Evolutionary conservation across 2,329 filamentous ascomycete genomes (phyloP), one percentile per base, ranked within the genome.

Genomic region (Alternaria longipes): DNA sequence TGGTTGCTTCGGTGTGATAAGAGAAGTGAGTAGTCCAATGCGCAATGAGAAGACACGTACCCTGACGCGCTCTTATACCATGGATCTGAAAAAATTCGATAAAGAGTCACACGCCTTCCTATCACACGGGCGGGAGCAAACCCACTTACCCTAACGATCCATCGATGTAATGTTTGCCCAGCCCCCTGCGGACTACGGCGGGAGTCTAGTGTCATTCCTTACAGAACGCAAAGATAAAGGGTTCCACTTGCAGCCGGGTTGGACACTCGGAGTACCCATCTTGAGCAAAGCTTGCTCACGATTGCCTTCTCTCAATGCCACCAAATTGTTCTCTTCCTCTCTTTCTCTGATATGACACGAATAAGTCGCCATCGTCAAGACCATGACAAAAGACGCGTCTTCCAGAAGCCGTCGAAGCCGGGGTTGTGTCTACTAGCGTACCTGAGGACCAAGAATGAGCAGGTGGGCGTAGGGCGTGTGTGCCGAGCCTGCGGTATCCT

Each of bases 41-140:
- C 26, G 53, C n/a, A 30, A 28, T 42, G 28, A 12, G 45, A 40
- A 40, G 45, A 34, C 4, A 51, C 45, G 42, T 51, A 56, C 49
- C 53, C 52, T 22, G 28, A 38, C 53, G 50, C 55, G 54, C 38
- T 62, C 59, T 71, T 70, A 66, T 69, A 72, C 63, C 36, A 40
- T 26, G 50, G 56, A 54, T 34, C 56, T 32, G 53, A 56, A 60
- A 65, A 65, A 65, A 61, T 65, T 61, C 61, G 57, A 53, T 59
- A 54, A 59, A 62, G 69, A 72, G 72, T 73, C 72, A 74, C 62
- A 67, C 46, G 46, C 64, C 52, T 64, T 56, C 61, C 59, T 67
- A 69, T 74, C 72, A 73, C 66, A 69, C 63, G 71, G 59, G 53
- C 61, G 36, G 49, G 57, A 59, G 52, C 24, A 56, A 60, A 46